Conservation (phyloP, 1,284 basidiomycete genomes). For the Boletus sp. region DNA sequence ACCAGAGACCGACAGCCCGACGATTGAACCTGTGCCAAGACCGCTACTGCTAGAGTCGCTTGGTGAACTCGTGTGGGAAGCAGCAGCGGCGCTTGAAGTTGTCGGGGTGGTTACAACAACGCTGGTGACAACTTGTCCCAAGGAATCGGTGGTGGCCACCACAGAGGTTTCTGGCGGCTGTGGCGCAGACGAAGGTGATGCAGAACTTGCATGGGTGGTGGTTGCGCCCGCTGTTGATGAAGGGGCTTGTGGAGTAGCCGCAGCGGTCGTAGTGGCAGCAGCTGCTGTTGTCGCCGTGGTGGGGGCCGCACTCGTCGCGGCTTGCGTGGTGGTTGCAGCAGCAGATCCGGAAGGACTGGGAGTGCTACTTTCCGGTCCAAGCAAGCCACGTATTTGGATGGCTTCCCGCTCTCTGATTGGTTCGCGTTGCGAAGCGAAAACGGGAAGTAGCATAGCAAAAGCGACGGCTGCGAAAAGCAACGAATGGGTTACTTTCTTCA, state of each 20-base stretch:
- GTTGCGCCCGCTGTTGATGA: constrained; percentile 11
- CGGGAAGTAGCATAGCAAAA: constrained; percentile 30
- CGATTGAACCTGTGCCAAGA: constrained; percentile 63
- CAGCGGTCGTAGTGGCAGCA: constrained; percentile 14
- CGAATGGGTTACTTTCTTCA: constrained; percentile 28
- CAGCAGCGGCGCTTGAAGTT: constrained; percentile 1
- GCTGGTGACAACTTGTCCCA: constrained; percentile 24
- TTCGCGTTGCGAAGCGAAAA: constrained; percentile 24
- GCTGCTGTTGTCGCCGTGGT: constrained; percentile 5
- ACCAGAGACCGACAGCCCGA: constrained; percentile 74
- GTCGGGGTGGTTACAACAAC: constrained; percentile 10
- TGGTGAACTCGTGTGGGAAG: constrained; percentile 20
- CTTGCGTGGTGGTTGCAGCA: constrained; percentile 7
- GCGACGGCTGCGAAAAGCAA: constrained; percentile 30
- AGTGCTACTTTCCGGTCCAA: not conserved
- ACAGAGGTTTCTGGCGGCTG: constrained; percentile 8
- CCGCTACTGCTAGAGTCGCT: constrained; percentile 13
- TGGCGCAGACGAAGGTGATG: not conserved
- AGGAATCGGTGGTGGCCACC: constrained; percentile 26
- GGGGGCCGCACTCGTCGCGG: constrained; percentile 2
- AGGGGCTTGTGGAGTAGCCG: constrained; percentile 4
- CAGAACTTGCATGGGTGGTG: constrained; percentile 4
- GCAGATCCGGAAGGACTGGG: not conserved
- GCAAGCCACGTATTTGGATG: constrained; percentile 20
- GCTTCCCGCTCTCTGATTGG: constrained; percentile 21